Base-by-base conservation (phyloP, 768 basidiomycete genomes). In the Cantharellus cinnabarinus region DNA sequence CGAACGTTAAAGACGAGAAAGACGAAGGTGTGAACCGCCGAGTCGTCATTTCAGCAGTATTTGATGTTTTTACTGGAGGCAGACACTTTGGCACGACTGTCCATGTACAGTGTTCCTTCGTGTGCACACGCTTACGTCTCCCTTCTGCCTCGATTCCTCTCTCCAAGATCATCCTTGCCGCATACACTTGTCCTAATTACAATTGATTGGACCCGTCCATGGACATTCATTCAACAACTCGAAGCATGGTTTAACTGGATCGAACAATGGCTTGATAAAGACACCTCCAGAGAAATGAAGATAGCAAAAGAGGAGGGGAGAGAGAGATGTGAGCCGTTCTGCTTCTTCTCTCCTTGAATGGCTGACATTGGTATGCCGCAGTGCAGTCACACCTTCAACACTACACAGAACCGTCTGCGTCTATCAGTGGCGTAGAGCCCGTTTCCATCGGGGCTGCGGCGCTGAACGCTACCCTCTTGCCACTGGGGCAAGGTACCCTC, bases 121-220 rank as follows among this genome's bases (percentile, higher is more conserved):
- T 79, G 82, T 2, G 76, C 82, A n/a, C 70, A 75, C 0, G 76
- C 84, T 1, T 82, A 89, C 63, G 79, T 80, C 2, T 71, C 80
- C 7, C 70, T 94, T 39, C 65, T 94, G 0, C 87, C 89, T 0
- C 79, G 83, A 61, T 87, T 89, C 63, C 70, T 91, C 35, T 85
- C 87, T 1, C 82, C 89, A 1, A 75, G 79, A 59, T 72, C 76
- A 38, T 72, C 79, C 3, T 70, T 89, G 7, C 76, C 78, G 2
- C 82, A 88, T 62, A 83, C 85, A 0, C 73, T 88, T 39, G 79
- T 90, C 51, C 71, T 95, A 66, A 85, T 98, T 64, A 80, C 83
- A 0, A 72, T 99, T 5, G 94, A 99, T 69, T 99, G 95, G 94
- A 94, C 90, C 64, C 79, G 79, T 63, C 94, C 94, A 0, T 93